Evolutionary conservation across 2,329 filamentous ascomycete species (phyloP).

Genomic region (Alternaria sp.): DNA sequence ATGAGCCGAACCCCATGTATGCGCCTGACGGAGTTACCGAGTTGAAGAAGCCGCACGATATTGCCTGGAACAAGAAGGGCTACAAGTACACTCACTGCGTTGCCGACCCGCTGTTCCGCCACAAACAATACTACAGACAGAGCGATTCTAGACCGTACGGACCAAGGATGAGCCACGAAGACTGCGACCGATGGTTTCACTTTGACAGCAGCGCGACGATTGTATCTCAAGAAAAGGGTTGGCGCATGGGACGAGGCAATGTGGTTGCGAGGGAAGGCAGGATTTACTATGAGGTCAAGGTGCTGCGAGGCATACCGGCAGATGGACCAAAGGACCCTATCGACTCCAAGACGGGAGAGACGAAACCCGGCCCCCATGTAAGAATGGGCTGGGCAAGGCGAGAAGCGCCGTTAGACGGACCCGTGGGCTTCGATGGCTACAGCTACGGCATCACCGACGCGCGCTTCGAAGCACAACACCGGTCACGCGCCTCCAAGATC

Average conservation of each 20-base stretch:
- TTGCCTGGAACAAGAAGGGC: conserved; percentile 71
- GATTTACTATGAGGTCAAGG: conserved; percentile 93
- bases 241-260: conserved; percentile 89
- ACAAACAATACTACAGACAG: conserved; percentile 86
- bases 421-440: conserved; percentile 88
- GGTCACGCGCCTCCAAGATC: conserved; percentile 91
- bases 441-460: conserved; percentile 93
- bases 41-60: conserved; percentile 60
- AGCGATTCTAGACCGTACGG: conserved; percentile 86
- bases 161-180: conserved; percentile 89
- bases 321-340: conserved; percentile 52
- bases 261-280: conserved; percentile 87
- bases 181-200: conserved; percentile 84
- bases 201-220: conserved; percentile 77
- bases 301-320: conserved; percentile 76
- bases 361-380: conserved; percentile 66
- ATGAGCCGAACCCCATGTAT: conserved; percentile 57
- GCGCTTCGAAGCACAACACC: conserved; percentile 88
- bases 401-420: conserved; percentile 82
- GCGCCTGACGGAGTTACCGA: conserved; percentile 55
- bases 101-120: conserved; percentile 85
- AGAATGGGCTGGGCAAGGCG: conserved; percentile 86
- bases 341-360: conserved; percentile 47
- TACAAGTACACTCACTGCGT: conserved; percentile 93
- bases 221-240: conserved; percentile 90